These are phyloP conservation scores for Strobilomyces dryophilus DNA, from an alignment of 768 basidiomycete genomes.

Conservation along the genomic window DNA sequence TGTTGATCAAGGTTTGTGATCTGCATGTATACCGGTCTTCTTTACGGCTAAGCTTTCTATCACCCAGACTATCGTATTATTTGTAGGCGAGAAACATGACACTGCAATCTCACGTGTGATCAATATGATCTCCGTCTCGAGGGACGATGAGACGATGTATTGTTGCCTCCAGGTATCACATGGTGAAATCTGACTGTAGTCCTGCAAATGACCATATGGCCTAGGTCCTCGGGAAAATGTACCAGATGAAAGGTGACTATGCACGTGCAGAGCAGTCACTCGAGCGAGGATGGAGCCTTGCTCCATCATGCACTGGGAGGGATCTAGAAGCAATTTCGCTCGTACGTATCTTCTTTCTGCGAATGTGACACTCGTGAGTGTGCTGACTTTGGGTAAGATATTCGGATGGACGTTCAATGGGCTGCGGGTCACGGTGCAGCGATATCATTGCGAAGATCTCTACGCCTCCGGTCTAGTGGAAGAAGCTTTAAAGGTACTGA, in stretches of 20 bases:
- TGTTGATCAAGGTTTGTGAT: neutral
- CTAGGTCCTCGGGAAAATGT: conserved; percentile 5
- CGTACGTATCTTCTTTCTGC: neutral
- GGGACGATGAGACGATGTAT: neutral
- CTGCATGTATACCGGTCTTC: neutral
- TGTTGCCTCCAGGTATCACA: conserved; percentile 5
- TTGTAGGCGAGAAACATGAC: neutral
- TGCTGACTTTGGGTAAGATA: neutral
- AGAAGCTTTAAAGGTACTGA: neutral
- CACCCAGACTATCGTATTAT: neutral
- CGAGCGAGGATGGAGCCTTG: neutral
- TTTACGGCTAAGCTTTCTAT: neutral
- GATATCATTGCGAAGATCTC: neutral
- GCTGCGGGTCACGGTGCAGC: neutral
- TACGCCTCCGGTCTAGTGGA: neutral
- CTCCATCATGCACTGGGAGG: neutral
- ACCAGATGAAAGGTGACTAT: neutral
- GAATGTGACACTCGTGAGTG: neutral
- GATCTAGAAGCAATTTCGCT: neutral
- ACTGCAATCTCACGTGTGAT: neutral
- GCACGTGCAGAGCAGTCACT: neutral
- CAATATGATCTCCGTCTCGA: neutral
- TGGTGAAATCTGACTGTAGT: neutral
- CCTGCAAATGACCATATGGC: neutral
- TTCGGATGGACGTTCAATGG: neutral